Evolutionary conservation across 2,329 filamentous ascomycete genomes (phyloP).

Genomic region (Alternaria burnsii): DNA sequence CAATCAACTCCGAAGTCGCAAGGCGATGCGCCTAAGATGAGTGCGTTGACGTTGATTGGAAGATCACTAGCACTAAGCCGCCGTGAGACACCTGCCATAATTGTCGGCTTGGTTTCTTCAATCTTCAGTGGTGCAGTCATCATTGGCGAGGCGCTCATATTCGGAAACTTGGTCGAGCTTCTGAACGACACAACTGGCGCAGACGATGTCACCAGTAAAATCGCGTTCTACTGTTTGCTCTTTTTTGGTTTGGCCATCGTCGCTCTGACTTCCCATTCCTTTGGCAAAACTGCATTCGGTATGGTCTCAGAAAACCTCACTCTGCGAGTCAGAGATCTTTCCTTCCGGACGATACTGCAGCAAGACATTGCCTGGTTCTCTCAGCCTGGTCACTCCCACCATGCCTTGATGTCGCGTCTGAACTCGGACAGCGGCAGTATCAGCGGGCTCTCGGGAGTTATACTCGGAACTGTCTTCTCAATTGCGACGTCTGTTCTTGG

Average conservation of each 20-base stretch:
- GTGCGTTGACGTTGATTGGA: conserved; percentile 27
- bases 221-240: conserved; percentile 58
- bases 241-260: conserved; percentile 64
- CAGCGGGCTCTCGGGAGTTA: conserved; percentile 59
- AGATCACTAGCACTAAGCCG: conserved; percentile 44
- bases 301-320: conserved; percentile 58
- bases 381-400: conserved; percentile 53
- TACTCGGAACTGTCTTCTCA: conserved; percentile 60
- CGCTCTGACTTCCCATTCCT: conserved; percentile 56
- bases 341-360: conserved; percentile 62
- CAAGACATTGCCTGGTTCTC: conserved; percentile 65
- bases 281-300: conserved; percentile 59
- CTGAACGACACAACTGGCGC: conserved; percentile 36
- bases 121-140: conserved; percentile 60
- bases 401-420: conserved; percentile 57
- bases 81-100: conserved; percentile 51
- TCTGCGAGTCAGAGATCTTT: conserved; percentile 54
- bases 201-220: conserved; percentile 34
- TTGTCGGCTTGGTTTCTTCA: conserved; percentile 55
- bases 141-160: conserved; percentile 61
- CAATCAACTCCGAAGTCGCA: neutral
- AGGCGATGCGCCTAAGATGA: conserved; percentile 20
- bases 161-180: conserved; percentile 42
- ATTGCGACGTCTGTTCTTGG: conserved; percentile 58
- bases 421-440: conserved; percentile 60